A percentile compares a stretch with the other conserved stretches of the same genome.
Conservation (phyloP, 768 basidiomycete species). For the Chalciporus piperatus region DNA sequence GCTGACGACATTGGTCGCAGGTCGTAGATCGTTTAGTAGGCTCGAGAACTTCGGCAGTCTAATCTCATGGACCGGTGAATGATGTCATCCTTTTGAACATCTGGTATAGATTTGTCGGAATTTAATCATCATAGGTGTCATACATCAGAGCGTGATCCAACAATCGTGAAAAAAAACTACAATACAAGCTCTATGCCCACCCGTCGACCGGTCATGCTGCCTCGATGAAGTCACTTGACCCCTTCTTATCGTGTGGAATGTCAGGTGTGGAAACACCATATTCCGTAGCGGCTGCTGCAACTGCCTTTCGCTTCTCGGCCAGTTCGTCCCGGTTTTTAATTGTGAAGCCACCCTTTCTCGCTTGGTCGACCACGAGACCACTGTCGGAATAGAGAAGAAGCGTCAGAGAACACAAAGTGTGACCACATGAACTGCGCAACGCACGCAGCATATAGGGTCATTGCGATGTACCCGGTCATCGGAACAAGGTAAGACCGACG, state of each 20-base stretch:
- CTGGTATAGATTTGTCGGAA: slow-evolving; percentile 9
- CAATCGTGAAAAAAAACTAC: background rate
- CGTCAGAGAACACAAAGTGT: background rate
- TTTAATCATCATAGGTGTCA: slow-evolving; percentile 14
- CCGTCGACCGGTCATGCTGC: slow-evolving; percentile 7
- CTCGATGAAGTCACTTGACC: slow-evolving; percentile 13
- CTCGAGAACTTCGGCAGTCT: slow-evolving; percentile 73
- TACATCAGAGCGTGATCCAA: background rate
- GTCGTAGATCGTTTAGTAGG: slow-evolving; percentile 78
- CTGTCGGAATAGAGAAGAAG: slow-evolving; percentile 27
- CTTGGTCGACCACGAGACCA: slow-evolving; percentile 52
- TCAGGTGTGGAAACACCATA: background rate
- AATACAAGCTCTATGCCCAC: background rate
- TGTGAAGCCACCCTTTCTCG: slow-evolving; percentile 47
- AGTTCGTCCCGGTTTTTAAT: slow-evolving; percentile 47
- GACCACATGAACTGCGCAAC: slow-evolving; percentile 16
- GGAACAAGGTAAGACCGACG: slow-evolving; percentile 60
- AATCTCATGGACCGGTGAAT: slow-evolving; percentile 17
- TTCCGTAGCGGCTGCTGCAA: background rate
- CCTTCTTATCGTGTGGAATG: slow-evolving; percentile 12
- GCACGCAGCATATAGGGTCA: slow-evolving; percentile 57
- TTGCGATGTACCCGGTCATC: slow-evolving; percentile 54
- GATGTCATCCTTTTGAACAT: slow-evolving; percentile 1
- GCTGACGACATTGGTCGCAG: slow-evolving; percentile 37
- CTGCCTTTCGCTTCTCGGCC: slow-evolving; percentile 15